A percentile compares a stretch with the other conserved stretches of the same genome.
Conservation (phyloP, 768 basidiomycete species). For the Boletus bicolor region DNA sequence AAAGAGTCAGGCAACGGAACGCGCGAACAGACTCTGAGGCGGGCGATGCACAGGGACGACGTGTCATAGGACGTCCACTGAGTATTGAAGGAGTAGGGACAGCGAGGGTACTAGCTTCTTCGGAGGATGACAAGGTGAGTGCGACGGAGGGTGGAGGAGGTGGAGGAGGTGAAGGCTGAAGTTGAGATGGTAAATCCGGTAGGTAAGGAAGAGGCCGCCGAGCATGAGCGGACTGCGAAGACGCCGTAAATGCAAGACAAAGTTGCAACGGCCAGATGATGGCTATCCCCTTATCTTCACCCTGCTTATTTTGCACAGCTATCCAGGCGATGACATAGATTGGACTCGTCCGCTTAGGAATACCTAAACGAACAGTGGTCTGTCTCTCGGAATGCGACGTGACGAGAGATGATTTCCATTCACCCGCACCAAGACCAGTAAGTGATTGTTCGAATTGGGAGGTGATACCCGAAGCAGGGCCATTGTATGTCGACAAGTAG, state of each 20-base stretch:
- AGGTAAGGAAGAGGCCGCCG: conserved; percentile 49
- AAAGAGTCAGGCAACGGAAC: conserved; percentile 52
- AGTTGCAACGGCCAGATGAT: conserved; percentile 69
- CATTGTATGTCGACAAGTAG: conserved; percentile 66
- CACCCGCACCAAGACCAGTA: conserved; percentile 56
- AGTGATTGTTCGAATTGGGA: conserved; percentile 64
- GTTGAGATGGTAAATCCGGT: conserved; percentile 61
- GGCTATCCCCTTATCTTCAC: conserved; percentile 76
- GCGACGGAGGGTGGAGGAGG: conserved; percentile 35
- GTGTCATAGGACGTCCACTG: conserved; percentile 30
- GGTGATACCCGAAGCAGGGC: conserved; percentile 58
- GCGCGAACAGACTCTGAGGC: conserved; percentile 40
- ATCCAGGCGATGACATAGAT: conserved; percentile 70
- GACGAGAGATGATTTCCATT: conserved; percentile 38
- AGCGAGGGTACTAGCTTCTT: background rate
- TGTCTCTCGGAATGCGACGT: conserved; percentile 19
- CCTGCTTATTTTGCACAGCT: conserved; percentile 71
- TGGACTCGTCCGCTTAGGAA: conserved; percentile 17
- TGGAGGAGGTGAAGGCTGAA: conserved; percentile 52
- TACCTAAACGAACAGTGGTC: conserved; percentile 18
- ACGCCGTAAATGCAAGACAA: conserved; percentile 45
- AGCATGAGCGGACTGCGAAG: conserved; percentile 35
- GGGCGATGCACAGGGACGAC: conserved; percentile 32
- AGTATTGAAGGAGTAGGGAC: conserved; percentile 11
- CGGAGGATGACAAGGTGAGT: conserved; percentile 20